Percentiles rank a stretch among this genome's conserved stretches.
Conservation (phyloP, 2,329 filamentous ascomycete genomes). For the Monilinia vaccinii-corymbosi region DNA sequence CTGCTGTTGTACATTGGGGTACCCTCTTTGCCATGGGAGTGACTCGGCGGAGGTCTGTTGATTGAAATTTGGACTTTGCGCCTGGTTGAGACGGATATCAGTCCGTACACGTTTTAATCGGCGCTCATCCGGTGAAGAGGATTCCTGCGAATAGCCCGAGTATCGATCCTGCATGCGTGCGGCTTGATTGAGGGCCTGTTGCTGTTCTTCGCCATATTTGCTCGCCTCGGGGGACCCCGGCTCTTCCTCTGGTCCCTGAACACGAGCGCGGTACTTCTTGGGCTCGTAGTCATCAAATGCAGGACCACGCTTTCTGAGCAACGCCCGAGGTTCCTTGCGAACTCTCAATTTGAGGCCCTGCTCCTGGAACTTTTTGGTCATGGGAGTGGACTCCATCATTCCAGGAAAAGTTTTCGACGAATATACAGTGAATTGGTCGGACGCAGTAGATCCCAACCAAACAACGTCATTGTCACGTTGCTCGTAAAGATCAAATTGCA, state of each 20-base stretch:
- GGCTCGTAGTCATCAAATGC: slow-evolving; percentile 28
- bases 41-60: background rate
- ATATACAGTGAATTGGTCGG: slow-evolving; percentile 58
- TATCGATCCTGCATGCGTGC: slow-evolving; percentile 3
- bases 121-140: slow-evolving; percentile 1
- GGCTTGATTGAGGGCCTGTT: background rate
- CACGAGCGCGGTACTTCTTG: slow-evolving; percentile 19
- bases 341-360: slow-evolving; percentile 77
- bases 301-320: slow-evolving; percentile 27
- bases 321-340: slow-evolving; percentile 67
- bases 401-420: slow-evolving; percentile 65
- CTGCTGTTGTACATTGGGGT: background rate
- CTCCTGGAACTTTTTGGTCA: slow-evolving; percentile 77
- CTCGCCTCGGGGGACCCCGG: background rate
- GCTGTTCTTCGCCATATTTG: slow-evolving; percentile 3
- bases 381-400: slow-evolving; percentile 70
- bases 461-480: slow-evolving; percentile 36
- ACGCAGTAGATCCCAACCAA: slow-evolving; percentile 37
- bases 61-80: slow-evolving; percentile 2
- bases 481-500: slow-evolving; percentile 73
- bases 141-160: slow-evolving; percentile 3
- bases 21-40: slow-evolving; percentile 1
- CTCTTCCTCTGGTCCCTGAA: background rate
- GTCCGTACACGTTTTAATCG: background rate
- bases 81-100: background rate